Conservation (phyloP, 2,329 filamentous ascomycete genomes). For the Rhinocladiella similis region DNA sequence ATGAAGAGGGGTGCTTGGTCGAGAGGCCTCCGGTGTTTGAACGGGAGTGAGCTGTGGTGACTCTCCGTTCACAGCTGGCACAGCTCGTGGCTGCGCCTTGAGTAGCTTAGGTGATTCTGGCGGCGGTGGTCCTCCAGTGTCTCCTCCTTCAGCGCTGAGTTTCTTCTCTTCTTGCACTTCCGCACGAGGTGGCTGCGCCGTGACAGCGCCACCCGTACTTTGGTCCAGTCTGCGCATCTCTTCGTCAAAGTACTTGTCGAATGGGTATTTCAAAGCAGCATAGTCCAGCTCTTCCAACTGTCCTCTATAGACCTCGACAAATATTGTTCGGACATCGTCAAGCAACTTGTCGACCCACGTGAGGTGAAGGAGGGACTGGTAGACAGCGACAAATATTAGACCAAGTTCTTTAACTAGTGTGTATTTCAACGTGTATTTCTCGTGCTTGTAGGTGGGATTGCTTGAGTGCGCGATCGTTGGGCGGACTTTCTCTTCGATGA, state of each 20-base stretch:
- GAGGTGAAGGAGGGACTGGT: conserved; percentile 90
- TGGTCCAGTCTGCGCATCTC: conserved; percentile 78
- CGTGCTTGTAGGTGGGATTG: conserved; percentile 79
- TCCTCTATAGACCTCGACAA: conserved; percentile 84
- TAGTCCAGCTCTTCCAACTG: conserved; percentile 80
- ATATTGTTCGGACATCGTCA: conserved; percentile 90
- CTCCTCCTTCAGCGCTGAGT: conserved; percentile 50
- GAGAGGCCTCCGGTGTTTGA: conserved; percentile 71
- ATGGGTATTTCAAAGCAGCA: conserved; percentile 77
- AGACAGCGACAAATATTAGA: conserved; percentile 95
- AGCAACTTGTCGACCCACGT: conserved; percentile 97
- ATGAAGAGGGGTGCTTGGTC: conserved; percentile 71
- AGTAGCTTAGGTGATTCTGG: conserved; percentile 54
- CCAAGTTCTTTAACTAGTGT: conserved; percentile 88
- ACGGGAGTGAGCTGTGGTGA: conserved; percentile 71
- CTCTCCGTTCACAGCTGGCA: conserved; percentile 39
- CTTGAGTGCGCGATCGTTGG: conserved; percentile 58
- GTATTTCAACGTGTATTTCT: conserved; percentile 95
- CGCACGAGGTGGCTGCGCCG: conserved; percentile 47
- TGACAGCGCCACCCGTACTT: conserved; percentile 39
- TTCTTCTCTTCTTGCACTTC: conserved; percentile 46
- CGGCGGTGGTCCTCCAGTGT: conserved; percentile 51
- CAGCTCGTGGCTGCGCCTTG: conserved; percentile 50
- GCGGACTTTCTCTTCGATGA: conserved; percentile 87
- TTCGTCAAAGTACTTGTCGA: conserved; percentile 93